Conservation (phyloP, 75 land plant species). For the Cupressus sempervirens region DNA sequence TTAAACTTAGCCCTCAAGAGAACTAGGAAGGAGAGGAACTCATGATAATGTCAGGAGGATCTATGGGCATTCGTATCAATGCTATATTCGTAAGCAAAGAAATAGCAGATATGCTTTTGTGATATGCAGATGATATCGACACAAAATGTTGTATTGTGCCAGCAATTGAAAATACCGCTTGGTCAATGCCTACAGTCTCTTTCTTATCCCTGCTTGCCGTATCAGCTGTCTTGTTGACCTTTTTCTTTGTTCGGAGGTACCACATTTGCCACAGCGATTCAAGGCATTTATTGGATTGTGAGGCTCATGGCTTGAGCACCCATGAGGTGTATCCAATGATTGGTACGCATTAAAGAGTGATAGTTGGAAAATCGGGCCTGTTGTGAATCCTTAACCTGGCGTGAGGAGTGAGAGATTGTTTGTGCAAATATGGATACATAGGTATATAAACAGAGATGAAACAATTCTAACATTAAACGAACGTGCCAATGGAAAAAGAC, state of each 20-base stretch:
- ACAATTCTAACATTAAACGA: too few relatives aligned
- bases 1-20: too few relatives aligned
- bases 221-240: constrained; percentile 39
- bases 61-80: constrained; percentile 25
- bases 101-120: constrained; percentile 31
- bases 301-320: constrained; percentile 32
- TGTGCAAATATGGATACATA: too few relatives aligned
- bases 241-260: constrained; percentile 43
- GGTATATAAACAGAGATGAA: too few relatives aligned
- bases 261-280: constrained; percentile 23
- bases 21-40: too few relatives aligned
- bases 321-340: too few relatives aligned
- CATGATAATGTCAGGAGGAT: constrained; percentile 49
- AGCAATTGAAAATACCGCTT: constrained; percentile 46
- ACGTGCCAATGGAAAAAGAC: too few relatives aligned
- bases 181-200: constrained; percentile 54
- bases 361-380: too few relatives aligned
- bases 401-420: too few relatives aligned
- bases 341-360: too few relatives aligned
- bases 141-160: constrained; percentile 40
- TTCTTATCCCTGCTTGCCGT: constrained; percentile 53
- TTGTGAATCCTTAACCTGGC: too few relatives aligned
- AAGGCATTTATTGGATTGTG: constrained; percentile 16
- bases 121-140: constrained; percentile 26
- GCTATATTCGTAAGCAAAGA: constrained; percentile 44